phyloP scores from a whole-genome alignment of 2,329 filamentous ascomycete genomes.

The Thelonectria blattea region DNA sequence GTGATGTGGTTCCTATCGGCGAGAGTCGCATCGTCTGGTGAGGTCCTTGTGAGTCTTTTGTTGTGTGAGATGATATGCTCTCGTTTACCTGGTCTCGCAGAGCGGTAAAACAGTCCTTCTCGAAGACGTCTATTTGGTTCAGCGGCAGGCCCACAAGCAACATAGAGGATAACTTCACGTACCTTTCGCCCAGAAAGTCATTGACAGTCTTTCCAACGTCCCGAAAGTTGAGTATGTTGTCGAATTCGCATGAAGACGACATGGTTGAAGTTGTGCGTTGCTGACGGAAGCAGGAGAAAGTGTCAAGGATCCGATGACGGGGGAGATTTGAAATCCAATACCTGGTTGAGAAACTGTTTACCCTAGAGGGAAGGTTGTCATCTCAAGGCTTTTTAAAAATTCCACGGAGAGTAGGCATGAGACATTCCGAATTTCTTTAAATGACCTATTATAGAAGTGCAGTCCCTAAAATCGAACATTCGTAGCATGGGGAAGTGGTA shows the following conservation, averaged over 20 bases:
- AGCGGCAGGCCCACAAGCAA: neutral
- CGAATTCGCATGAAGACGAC: slow-evolving; percentile 28
- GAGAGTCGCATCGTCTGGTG: slow-evolving; percentile 72
- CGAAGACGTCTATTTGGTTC: slow-evolving; percentile 52
- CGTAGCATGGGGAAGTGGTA: too few relatives aligned
- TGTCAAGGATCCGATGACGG: neutral
- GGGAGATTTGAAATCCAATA: neutral
- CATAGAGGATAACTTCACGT: slow-evolving; percentile 5
- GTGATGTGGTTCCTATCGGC: slow-evolving; percentile 66
- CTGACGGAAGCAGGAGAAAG: neutral
- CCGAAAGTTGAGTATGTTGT: slow-evolving; percentile 71
- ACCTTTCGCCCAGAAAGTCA: slow-evolving; percentile 60
- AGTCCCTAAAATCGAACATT: too few relatives aligned
- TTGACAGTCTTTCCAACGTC: slow-evolving; percentile 77
- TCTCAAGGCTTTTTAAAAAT: too few relatives aligned
- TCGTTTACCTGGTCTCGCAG: slow-evolving; percentile 63
- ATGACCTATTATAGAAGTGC: neutral
- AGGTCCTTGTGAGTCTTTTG: slow-evolving; percentile 19
- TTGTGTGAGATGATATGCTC: neutral
- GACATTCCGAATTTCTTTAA: slow-evolving; percentile 13
- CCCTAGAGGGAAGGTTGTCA: neutral
- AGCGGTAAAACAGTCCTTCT: slow-evolving; percentile 71
- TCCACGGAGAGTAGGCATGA: neutral
- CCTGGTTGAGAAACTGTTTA: neutral
- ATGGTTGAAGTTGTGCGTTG: slow-evolving; percentile 17